Evolutionary conservation across 331 rosid genomes (phyloP).

Genomic region (Arachis monticola): DNA sequence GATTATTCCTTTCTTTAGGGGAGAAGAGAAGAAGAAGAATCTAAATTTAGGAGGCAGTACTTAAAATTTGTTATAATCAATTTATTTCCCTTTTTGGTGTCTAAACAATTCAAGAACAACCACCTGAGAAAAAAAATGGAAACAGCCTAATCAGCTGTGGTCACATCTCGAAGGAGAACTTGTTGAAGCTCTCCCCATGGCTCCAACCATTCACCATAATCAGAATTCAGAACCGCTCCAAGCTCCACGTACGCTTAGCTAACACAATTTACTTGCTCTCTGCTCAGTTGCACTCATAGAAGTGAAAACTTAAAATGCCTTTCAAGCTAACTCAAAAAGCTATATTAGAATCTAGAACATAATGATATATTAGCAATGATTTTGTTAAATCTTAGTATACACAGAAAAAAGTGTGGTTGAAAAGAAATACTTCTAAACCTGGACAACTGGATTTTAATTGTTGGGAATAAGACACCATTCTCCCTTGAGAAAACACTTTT

Average conservation of each 20-base stretch:
- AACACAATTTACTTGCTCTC: neutral
- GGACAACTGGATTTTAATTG: neutral
- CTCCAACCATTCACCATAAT: too few relatives aligned
- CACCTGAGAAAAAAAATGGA: too few relatives aligned
- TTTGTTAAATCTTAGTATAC: neutral
- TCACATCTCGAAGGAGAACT: too few relatives aligned
- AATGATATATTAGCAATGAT: neutral
- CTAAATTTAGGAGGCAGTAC: slow-evolving; percentile 7
- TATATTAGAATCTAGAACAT: neutral
- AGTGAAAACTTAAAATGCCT: neutral
- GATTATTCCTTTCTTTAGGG: neutral
- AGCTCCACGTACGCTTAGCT: too few relatives aligned
- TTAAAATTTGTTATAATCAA: slow-evolving; percentile 1
- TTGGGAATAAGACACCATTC: too few relatives aligned
- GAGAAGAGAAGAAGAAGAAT: neutral
- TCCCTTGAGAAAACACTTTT: too few relatives aligned
- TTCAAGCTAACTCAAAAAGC: neutral
- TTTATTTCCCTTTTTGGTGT: neutral
- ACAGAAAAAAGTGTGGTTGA: neutral
- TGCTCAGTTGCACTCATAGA: neutral
- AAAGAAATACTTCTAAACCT: too few relatives aligned
- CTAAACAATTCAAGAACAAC: too few relatives aligned
- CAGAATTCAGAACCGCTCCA: too few relatives aligned
- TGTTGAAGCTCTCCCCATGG: too few relatives aligned
- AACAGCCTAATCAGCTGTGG: too few relatives aligned